A percentile compares a stretch with the other conserved stretches of the same genome.
These are phyloP conservation scores for Lithocarpus polystachyus DNA, from an alignment of 306 rosid genomes.

Conservation along the genomic window DNA sequence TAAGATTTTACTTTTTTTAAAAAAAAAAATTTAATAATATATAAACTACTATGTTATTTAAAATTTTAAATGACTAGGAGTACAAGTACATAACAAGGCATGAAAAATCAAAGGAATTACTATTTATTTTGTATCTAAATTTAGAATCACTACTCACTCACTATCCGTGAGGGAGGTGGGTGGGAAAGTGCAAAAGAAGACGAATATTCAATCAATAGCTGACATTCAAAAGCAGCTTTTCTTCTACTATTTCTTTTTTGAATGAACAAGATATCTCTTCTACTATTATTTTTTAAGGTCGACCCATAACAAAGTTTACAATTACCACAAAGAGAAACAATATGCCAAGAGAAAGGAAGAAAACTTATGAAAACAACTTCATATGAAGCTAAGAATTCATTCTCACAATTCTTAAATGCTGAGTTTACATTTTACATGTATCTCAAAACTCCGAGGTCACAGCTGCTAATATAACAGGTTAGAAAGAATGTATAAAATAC, in stretches of 20 bases:
- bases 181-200: constrained; percentile 2
- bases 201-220: constrained; percentile 30
- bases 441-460: background rate
- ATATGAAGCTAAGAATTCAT: background rate
- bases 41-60: too few relatives aligned
- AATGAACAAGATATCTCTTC: background rate
- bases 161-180: background rate
- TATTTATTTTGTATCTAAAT: background rate
- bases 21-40: too few relatives aligned
- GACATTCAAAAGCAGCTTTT: constrained; percentile 31
- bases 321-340: background rate
- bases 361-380: background rate
- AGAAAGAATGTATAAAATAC: background rate
- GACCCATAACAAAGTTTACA: constrained; percentile 1
- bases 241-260: background rate
- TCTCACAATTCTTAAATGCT: background rate
- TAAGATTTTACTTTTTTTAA: too few relatives aligned
- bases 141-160: constrained; percentile 4
- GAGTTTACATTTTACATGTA: background rate
- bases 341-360: background rate
- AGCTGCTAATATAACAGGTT: background rate
- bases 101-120: background rate
- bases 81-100: background rate
- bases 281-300: constrained; percentile 1
- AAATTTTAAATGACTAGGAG: too few relatives aligned